Base-by-base conservation (phyloP, 2,329 filamentous ascomycete genomes). In the Talaromyces islandicus region DNA sequence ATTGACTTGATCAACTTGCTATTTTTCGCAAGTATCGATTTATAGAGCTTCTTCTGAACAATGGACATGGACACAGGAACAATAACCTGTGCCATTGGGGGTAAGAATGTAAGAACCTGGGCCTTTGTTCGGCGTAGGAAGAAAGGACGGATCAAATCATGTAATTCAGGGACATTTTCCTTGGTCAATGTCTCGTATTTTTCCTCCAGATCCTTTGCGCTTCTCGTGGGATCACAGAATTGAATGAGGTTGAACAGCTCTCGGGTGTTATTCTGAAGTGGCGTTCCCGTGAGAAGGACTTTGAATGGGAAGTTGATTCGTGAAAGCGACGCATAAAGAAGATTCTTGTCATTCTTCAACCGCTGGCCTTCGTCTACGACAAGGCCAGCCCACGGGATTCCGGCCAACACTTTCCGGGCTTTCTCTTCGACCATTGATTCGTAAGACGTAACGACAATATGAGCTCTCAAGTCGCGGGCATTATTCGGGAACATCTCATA, bases 181-280 rank as follows among this genome's bases (percentile, higher is more conserved):
- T 89, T 87, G 9, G 90, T 92, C 55, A 97, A 80, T n/a, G 89
- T 85, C 5, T 80, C 80, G 69, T 91, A 97, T 67, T 91, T 79
- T 59, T 84, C 79, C 67, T 97, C 93, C 2, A 97, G 78, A 21
- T 83, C 76, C 35, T 84, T 84, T 0, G 94, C 92, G 66, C 92
- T 76, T 60, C 85, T 83, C 0, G 77, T 80, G 7, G 86, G 83
- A 69, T 99, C 92, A 50, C 97, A 83, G 73, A 99, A 99, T 65
- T 97, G 93, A 4, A 99, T 78, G n/a, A 99, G 81, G 69, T 97
- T 99, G 79, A 97, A 97, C 0, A 99, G 80, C 73, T 99, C 94
- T 53, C 92, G 84, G 66, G 91, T 90, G 71, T 97, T 97, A 75
- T 99, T 81, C 58, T 81, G 79, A 41, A 99, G 77, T 0, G 94